Evolutionary conservation across 202 grass and related monocot genomes (phyloP).

Genomic region (Elaeis oleifera): DNA sequence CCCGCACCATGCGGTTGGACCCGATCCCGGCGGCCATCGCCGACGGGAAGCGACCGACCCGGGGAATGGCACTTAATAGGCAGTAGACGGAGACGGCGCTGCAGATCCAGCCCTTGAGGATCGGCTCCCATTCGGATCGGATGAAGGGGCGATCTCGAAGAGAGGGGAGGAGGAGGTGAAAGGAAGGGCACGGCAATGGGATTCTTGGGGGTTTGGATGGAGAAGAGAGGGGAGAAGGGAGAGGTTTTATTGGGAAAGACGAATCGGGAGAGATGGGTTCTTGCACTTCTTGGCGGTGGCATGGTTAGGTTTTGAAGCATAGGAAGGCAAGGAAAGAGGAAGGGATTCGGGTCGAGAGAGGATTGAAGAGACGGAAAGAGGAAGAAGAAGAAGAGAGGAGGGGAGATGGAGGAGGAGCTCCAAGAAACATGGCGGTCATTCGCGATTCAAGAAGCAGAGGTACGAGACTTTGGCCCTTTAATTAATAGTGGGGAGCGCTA

Average conservation of each 20-base stretch:
- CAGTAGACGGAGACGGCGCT: conserved; percentile 42
- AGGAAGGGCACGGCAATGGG: not conserved
- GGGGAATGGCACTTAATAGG: conserved; percentile 52
- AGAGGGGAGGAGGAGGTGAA: conserved; percentile 12
- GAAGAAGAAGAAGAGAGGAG: too few species aligned
- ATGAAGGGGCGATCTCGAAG: conserved; percentile 32
- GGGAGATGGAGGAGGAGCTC: too few species aligned
- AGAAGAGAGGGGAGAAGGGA: conserved; percentile 17
- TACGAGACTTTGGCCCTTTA: too few species aligned
- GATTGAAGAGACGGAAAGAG: too few species aligned
- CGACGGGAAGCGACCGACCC: conserved; percentile 41
- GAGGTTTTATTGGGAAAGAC: conserved; percentile 12
- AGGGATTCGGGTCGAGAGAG: not conserved
- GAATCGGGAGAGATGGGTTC: not conserved
- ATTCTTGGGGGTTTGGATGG: not conserved
- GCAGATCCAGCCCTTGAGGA: conserved; percentile 46
- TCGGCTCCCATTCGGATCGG: not conserved
- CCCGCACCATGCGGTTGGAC: conserved; percentile 10
- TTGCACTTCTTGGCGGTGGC: not conserved
- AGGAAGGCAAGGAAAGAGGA: not conserved
- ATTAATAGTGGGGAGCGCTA: too few species aligned
- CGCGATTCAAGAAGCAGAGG: too few species aligned
- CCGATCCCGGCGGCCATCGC: conserved; percentile 9
- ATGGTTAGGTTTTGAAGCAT: conserved; percentile 20
- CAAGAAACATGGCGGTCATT: too few species aligned